phyloP scores from a whole-genome alignment of 768 basidiomycete genomes.

The Chalciporus piperatus region DNA sequence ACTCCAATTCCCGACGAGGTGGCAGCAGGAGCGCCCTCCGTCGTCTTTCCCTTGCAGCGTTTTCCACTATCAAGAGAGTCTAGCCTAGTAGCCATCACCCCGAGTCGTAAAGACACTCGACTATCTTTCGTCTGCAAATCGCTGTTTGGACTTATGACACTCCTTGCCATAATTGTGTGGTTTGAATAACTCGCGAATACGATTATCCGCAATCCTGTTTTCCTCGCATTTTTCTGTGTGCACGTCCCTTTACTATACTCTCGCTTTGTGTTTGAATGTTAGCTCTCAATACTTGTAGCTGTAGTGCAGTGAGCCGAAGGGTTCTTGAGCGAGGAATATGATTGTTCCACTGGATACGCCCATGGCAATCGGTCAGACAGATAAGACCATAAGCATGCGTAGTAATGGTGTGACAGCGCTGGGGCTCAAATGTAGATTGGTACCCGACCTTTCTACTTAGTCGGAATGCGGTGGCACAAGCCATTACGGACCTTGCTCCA shows the following conservation, averaged over 20 bases:
- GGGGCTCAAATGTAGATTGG: background rate
- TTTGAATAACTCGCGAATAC: background rate
- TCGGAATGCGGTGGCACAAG: background rate
- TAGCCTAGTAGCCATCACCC: conserved; percentile 2
- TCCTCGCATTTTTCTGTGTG: background rate
- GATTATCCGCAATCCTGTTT: background rate
- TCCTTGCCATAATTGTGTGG: background rate
- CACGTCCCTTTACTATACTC: background rate
- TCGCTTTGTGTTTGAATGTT: conserved; percentile 18
- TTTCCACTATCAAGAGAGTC: conserved; percentile 29
- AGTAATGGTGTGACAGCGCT: background rate
- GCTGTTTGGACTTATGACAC: conserved; percentile 4
- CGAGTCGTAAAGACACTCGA: background rate
- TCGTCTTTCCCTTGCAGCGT: conserved; percentile 31
- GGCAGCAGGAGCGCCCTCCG: conserved; percentile 22
- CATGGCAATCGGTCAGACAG: background rate
- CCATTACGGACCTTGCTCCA: conserved; percentile 1
- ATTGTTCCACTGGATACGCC: background rate
- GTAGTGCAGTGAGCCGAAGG: background rate
- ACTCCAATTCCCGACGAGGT: conserved; percentile 13
- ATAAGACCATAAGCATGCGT: background rate
- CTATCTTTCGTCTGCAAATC: background rate
- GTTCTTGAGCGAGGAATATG: too few species aligned
- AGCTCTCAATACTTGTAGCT: conserved; percentile 1
- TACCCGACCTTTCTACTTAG: background rate